Base-by-base conservation (phyloP, 164 flowering plant species). In the Vitis amurensis region DNA sequence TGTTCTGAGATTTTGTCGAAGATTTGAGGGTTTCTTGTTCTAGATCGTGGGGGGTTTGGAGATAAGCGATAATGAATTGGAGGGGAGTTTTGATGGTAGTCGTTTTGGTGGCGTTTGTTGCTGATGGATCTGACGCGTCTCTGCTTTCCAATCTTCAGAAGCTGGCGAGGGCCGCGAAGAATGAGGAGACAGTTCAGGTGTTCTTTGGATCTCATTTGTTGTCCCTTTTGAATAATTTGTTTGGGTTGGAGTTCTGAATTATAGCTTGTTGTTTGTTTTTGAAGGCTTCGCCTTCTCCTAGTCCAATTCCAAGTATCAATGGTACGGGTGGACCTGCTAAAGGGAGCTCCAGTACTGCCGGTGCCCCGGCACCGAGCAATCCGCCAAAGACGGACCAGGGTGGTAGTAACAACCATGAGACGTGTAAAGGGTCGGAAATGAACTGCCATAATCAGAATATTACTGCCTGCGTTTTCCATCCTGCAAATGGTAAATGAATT, bases 221-320 rank as follows among this genome's bases (percentile, higher is more conserved):
- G 51, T 30, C n/a, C 55, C 14, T 3, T 12, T 19, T 63, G n/a
- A n/a, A 14, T 53, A n/a, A 53, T 3, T 53, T 53, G n/a, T 53
- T 11, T 53, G 17, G 7, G 16, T 53, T 53, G 15, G 27, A 57
- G 19, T 57, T 16, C 9, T 3, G 19, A 16, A 16, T 57, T 14
- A 19, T 19, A 8, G 59, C 0, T 57, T 37, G 44, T 57, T 16
- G 9, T 16, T 57, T 57, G 9, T 8, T 57, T 13, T 67, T 29
- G 30, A 55, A 69, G 72, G 14, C 11, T 48, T 23, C 68, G 13
- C 68, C 73, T 44, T 63, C 73, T 4, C 73, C 73, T 12, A 63
- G 60, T 63, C 73, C 73, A 16, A 15, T 47, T 55, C 31, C 62
- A 55, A 63, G 68, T 71, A 55, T 55, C 44, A 37, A 37, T 37